Percentiles rank a stretch among this genome's conserved stretches.
Conservation (phyloP, 139 green algal genomes). For the Chlorella ohadii region DNA sequence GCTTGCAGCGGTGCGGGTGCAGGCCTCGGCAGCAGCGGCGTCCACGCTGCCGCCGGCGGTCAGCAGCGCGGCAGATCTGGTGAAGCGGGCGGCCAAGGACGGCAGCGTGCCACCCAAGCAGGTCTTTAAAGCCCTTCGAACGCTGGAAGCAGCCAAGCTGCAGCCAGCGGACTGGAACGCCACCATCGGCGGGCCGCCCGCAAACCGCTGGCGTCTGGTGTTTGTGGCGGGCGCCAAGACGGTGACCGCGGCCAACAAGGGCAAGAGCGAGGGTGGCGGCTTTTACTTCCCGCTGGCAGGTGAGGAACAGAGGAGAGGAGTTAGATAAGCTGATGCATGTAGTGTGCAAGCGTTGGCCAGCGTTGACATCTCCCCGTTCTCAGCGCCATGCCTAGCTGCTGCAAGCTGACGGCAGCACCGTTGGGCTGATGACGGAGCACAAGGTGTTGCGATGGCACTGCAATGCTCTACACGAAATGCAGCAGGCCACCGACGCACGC, state of each 20-base stretch:
- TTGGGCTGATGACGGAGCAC: too few species aligned
- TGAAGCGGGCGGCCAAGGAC: not conserved
- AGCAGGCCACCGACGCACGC: not conserved
- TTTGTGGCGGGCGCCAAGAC: conserved; percentile 51
- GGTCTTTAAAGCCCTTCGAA: conserved; percentile 36
- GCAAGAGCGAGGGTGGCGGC: conserved; percentile 37
- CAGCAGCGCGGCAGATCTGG: not conserved
- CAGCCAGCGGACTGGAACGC: not conserved
- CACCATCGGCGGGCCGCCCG: conserved; percentile 44
- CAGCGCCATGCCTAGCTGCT: too few species aligned
- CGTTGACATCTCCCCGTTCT: too few species aligned
- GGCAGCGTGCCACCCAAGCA: conserved; percentile 18
- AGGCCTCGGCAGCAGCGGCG: not conserved
- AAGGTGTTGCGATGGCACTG: too few species aligned
- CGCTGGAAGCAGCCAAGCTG: conserved; percentile 49
- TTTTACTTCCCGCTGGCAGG: conserved; percentile 56
- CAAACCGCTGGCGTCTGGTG: conserved; percentile 54
- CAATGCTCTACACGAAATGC: too few species aligned
- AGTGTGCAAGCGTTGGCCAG: too few species aligned
- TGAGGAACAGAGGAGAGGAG: too few species aligned
- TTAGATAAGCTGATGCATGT: too few species aligned
- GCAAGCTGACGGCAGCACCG: too few species aligned
- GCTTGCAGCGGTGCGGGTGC: not conserved
- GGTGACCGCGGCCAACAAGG: not conserved
- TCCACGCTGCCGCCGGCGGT: not conserved